Base-by-base conservation (phyloP, 1,139 yeast species). In the Yamadazyma atlantica region DNA sequence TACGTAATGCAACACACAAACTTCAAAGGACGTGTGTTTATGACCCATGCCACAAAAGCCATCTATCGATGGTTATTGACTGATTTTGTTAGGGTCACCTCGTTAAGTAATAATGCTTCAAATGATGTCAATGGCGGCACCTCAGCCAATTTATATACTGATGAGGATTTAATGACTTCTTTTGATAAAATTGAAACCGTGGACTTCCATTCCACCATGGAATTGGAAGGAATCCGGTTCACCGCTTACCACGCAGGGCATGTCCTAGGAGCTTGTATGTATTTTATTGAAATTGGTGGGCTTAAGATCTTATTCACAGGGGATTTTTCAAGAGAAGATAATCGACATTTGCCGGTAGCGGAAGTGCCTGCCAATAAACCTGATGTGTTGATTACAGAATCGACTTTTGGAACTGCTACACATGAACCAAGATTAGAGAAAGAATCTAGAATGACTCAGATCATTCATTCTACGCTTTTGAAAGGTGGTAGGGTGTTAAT, bases 201-300 rank as follows among this genome's bases (percentile, higher is more conserved):
- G 27, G 98, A 92, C 60, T 92, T 85, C 61, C 98, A 92, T 62
- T 88, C 97, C 4, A 92, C 98, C 0, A 78, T 89, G 54, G 97
- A 92, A 53, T 85, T 90, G 30, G 94, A 85, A 40, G 98, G 98
- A 36, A 83, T 94, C 41, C 73, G 95, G 54, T 92, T 92, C 65
- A 94, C 98, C 1, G 98, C 98, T 4, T 94, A 85, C 60, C 98
- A 92, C 64, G 99, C 98, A 3, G 99, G 99, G 12, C 99, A 92
- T 72, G 99, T 92, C 14, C 70, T 92, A 36, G 99, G 99, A 36
- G 97, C 98, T 11, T 97, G 98, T 26, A 92, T 92, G 97, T 92
- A 84, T 58, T 82, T 92, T 49, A 78, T 92, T 35, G 99, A 92
- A 59, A 85, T 94, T 52, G 97, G 96, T 7, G 97, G 97, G 0